Percentiles rank a stretch among this genome's conserved stretches.
phyloP scores from a whole-genome alignment of 2,329 filamentous ascomycete genomes.

The Xylaria sp. region DNA sequence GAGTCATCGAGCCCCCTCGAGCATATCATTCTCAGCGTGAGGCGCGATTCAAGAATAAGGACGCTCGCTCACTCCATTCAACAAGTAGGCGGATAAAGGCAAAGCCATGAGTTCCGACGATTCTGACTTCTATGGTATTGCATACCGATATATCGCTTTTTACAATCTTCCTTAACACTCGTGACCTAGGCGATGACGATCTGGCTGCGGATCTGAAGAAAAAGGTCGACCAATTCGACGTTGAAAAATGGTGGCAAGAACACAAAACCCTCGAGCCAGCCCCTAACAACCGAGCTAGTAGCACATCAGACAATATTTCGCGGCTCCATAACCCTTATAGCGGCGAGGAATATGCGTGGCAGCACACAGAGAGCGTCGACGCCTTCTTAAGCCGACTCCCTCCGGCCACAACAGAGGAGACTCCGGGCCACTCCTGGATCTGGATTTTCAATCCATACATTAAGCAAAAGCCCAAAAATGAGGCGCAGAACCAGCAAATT shows the following conservation, averaged over 20 bases:
- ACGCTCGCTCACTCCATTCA: not conserved
- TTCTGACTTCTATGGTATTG: slow-evolving; percentile 67
- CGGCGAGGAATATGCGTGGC: slow-evolving; percentile 66
- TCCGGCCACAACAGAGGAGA: slow-evolving; percentile 68
- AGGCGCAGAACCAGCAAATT: slow-evolving; percentile 52
- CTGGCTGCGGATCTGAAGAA: slow-evolving; percentile 59
- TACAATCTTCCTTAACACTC: slow-evolving; percentile 28
- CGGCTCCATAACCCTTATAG: slow-evolving; percentile 69
- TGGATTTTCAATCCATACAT: slow-evolving; percentile 75
- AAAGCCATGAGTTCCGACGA: slow-evolving; percentile 59
- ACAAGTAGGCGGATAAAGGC: slow-evolving; percentile 6
- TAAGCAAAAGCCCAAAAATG: slow-evolving; percentile 50
- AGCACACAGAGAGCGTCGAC: slow-evolving; percentile 70
- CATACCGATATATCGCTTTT: slow-evolving; percentile 4
- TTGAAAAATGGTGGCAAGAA: slow-evolving; percentile 60
- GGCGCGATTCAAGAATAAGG: not conserved
- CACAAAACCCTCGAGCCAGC: slow-evolving; percentile 37
- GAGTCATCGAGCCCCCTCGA: not conserved
- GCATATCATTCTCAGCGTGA: not conserved
- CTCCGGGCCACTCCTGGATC: slow-evolving; percentile 71
- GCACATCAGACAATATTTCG: slow-evolving; percentile 31
- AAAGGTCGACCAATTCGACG: slow-evolving; percentile 63
- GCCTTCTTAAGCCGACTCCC: slow-evolving; percentile 76
- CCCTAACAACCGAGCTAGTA: slow-evolving; percentile 40
- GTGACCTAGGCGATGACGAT: slow-evolving; percentile 63